These are phyloP conservation scores for Spironucleus salmonicida DNA, from an alignment of 208 protist species.

Conservation along the genomic window DNA sequence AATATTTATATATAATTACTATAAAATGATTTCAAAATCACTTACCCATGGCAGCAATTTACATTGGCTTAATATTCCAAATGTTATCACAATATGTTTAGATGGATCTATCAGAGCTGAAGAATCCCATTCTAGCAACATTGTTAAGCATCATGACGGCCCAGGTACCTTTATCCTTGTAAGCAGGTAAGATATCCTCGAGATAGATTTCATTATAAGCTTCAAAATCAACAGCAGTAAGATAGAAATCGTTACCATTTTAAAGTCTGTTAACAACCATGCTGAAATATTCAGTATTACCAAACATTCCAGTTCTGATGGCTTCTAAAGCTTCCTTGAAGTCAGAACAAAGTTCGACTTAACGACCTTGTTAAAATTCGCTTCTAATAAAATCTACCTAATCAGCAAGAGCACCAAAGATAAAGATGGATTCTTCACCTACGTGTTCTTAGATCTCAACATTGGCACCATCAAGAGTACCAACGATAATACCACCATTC, in stretches of 20 bases:
- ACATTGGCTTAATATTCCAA: slow-evolving; percentile 53
- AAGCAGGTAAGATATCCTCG: slow-evolving; percentile 46
- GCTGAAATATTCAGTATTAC: slow-evolving; percentile 44
- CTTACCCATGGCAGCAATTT: too few species aligned
- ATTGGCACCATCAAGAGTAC: slow-evolving; percentile 67
- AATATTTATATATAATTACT: too few species aligned
- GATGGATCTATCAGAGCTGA: slow-evolving; percentile 59
- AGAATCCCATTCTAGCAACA: slow-evolving; percentile 48
- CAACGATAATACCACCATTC: slow-evolving; percentile 62
- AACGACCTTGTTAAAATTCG: slow-evolving; percentile 20
- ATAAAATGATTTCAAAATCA: too few species aligned
- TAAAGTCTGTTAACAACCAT: slow-evolving; percentile 45
- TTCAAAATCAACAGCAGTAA: slow-evolving; percentile 53
- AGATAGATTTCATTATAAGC: slow-evolving; percentile 48
- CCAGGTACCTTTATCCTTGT: slow-evolving; percentile 48
- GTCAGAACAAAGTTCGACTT: slow-evolving; percentile 23
- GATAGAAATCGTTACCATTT: slow-evolving; percentile 48
- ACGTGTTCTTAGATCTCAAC: slow-evolving; percentile 63
- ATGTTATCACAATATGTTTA: slow-evolving; percentile 59
- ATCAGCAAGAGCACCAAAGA: slow-evolving; percentile 53
- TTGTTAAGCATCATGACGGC: slow-evolving; percentile 44
- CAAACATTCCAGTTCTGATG: slow-evolving; percentile 53
- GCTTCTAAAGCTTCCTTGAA: slow-evolving; percentile 45
- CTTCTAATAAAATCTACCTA: slow-evolving; percentile 42
- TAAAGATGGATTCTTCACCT: slow-evolving; percentile 60